Evolutionary conservation across 805 yeast genomes (phyloP), one percentile per base, ranked within the genome.

Genomic region (Lipomyces kockii): DNA sequence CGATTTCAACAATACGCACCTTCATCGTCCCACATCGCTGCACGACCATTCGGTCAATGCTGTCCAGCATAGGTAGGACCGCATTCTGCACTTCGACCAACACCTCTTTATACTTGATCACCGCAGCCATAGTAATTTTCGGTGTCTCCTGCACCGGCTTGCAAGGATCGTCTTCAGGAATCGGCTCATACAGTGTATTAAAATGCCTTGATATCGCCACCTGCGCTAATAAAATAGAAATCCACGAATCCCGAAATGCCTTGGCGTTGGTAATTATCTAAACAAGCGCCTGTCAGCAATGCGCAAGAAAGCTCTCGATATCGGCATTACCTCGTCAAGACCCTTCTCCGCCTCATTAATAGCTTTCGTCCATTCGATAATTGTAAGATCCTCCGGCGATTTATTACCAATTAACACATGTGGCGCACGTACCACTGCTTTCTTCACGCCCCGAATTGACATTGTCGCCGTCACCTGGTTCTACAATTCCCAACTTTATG

Each of bases 341-440:
- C 79, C 79, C 11, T 69, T 71, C 37, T 76, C 76, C 43, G 80
- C 79, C 43, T 73, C 72, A 49, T 71, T 66, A 63, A 78, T 73
- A 59, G 78, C 80, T 66, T 76, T 74, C 43, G 76, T 71, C 80
- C 80, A 78, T 55, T 74, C 78, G 49, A 75, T 66, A 55, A 78
- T 70, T 25, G 76, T 69, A 51, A 76, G 69, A 69, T 78, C 79
- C 64, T 78, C 80, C 29, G 73, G 70, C 14, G 77, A 69, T 67
- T 77, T 78, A 68, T 69, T 66, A 43, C 80, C 80, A n/a, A 75
- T 61, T 20, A 78, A 68, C 29, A 76, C 72, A 68, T 78, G 80
- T 22, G 80, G 80, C 2, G 80, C 73, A 54, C 80, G 72, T 58
- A 72, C 77, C 46, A 78, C 71, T 37, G 80, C 80, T 69, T 78